phyloP scores from a whole-genome alignment of 1,139 yeast genomes.

The Kodamaea sp. region DNA sequence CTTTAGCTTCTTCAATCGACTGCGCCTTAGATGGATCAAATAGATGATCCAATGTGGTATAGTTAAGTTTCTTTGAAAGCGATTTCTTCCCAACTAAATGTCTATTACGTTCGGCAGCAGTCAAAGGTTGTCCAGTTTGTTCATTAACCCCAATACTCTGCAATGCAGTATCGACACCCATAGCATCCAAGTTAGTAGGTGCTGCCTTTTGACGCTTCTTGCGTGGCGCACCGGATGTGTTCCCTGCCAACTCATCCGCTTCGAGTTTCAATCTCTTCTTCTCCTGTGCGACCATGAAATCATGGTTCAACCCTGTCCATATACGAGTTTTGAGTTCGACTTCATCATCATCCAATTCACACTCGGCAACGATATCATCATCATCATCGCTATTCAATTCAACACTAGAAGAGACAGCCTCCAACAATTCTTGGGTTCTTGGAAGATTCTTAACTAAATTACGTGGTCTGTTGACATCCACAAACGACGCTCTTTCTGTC shows the following conservation, averaged over 20 bases:
- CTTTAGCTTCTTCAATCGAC: no score
- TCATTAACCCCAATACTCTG: slow-evolving; percentile 44
- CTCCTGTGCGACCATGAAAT: slow-evolving; percentile 82
- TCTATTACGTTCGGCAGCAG: slow-evolving; percentile 75
- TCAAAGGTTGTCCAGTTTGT: slow-evolving; percentile 42
- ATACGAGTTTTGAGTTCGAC: slow-evolving; percentile 68
- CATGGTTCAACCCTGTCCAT: slow-evolving; percentile 89
- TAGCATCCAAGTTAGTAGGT: slow-evolving; percentile 10
- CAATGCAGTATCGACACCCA: slow-evolving; percentile 40
- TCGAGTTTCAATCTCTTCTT: slow-evolving; percentile 79
- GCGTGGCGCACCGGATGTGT: slow-evolving; percentile 51
- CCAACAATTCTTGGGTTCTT: slow-evolving; percentile 53
- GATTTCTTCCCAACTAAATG: slow-evolving; percentile 68
- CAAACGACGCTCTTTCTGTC: not conserved
- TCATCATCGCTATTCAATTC: slow-evolving; percentile 66
- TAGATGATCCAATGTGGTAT: slow-evolving; percentile 69
- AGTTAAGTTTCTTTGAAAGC: slow-evolving; percentile 85
- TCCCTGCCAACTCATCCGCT: slow-evolving; percentile 82
- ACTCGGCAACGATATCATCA: slow-evolving; percentile 66
- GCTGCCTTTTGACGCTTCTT: slow-evolving; percentile 37
- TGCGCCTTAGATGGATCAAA: no score
- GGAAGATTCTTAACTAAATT: slow-evolving; percentile 55
- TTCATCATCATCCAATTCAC: slow-evolving; percentile 66
- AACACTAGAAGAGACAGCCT: slow-evolving; percentile 58
- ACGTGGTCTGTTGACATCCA: slow-evolving; percentile 50